Conservation (phyloP, 75 land plant species). For the Sequoiadendron giganteum region DNA sequence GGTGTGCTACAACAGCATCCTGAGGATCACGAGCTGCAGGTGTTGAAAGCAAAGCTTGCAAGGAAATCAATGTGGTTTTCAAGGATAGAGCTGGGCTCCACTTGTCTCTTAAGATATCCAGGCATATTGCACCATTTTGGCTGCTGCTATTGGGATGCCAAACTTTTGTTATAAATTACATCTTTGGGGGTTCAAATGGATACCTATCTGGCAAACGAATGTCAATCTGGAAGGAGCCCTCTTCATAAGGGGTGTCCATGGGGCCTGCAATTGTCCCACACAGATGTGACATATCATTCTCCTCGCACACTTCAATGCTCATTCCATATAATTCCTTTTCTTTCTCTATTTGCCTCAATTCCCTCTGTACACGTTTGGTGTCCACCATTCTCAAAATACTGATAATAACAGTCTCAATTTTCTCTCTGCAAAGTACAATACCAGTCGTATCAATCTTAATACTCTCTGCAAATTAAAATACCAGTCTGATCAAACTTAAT, state of each 20-base stretch:
- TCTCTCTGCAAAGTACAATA: no score
- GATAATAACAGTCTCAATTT: no score
- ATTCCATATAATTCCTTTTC: slow-evolving; percentile 10
- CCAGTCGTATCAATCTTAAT: no score
- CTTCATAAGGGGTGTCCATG: slow-evolving; percentile 16
- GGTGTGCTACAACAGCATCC: slow-evolving; percentile 96
- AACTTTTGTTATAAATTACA: background rate
- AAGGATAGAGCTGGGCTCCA: slow-evolving; percentile 96
- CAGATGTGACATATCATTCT: background rate
- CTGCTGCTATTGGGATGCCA: slow-evolving; percentile 99
- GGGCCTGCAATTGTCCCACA: slow-evolving; percentile 17
- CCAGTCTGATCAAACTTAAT: no score
- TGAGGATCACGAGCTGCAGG: slow-evolving; percentile 96
- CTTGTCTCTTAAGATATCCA: slow-evolving; percentile 91
- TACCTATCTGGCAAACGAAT: slow-evolving; percentile 5
- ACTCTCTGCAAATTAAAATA: no score
- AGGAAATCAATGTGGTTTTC: slow-evolving; percentile 86
- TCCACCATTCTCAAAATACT: background rate
- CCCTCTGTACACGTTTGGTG: slow-evolving; percentile 12
- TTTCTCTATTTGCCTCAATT: slow-evolving; percentile 2
- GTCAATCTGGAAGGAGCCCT: slow-evolving; percentile 1
- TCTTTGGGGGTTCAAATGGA: background rate
- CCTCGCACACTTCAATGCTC: background rate
- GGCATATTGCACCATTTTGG: slow-evolving; percentile 97
- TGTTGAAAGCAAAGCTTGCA: slow-evolving; percentile 95